A percentile compares a stretch with the other conserved stretches of the same genome.
Evolutionary conservation across 116 monocot genomes (phyloP).

Genomic region (Dioscorea cayenensis): DNA sequence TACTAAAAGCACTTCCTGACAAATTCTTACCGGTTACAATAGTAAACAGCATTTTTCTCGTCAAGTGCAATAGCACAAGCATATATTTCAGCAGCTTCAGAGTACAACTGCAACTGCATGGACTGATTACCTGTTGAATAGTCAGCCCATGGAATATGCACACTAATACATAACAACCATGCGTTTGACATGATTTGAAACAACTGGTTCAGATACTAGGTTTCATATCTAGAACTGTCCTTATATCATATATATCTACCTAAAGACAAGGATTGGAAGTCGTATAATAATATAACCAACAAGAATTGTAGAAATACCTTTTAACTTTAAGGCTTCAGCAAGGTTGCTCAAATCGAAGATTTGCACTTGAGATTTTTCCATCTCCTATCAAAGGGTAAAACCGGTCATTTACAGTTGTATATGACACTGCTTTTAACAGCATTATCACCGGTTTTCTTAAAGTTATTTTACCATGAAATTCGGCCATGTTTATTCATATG

Average conservation of each 20-base stretch:
- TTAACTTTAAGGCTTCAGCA: constrained; percentile 59
- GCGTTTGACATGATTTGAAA: not conserved
- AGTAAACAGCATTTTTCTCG: constrained; percentile 74
- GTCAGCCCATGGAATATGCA: constrained; percentile 5
- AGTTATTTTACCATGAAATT: not conserved
- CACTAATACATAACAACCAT: not conserved
- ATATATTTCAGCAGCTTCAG: constrained; percentile 69
- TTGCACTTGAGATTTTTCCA: constrained; percentile 35
- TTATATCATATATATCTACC: too few relatives aligned
- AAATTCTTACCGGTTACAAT: constrained; percentile 58
- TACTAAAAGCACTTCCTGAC: not conserved
- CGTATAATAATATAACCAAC: not conserved
- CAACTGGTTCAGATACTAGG: too few relatives aligned
- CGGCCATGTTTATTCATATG: too few relatives aligned
- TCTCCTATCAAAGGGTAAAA: constrained; percentile 32
- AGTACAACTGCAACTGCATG: constrained; percentile 49
- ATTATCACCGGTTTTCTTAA: not conserved
- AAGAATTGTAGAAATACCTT: constrained; percentile 34
- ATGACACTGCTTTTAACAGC: not conserved
- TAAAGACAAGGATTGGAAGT: not conserved
- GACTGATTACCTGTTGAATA: constrained; percentile 51
- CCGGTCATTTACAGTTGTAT: not conserved
- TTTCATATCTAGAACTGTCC: too few relatives aligned
- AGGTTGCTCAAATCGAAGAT: constrained; percentile 26
- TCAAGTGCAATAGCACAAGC: constrained; percentile 66